phyloP scores from a whole-genome alignment of 1,284 basidiomycete genomes.

The Bjerkandera adusta region DNA sequence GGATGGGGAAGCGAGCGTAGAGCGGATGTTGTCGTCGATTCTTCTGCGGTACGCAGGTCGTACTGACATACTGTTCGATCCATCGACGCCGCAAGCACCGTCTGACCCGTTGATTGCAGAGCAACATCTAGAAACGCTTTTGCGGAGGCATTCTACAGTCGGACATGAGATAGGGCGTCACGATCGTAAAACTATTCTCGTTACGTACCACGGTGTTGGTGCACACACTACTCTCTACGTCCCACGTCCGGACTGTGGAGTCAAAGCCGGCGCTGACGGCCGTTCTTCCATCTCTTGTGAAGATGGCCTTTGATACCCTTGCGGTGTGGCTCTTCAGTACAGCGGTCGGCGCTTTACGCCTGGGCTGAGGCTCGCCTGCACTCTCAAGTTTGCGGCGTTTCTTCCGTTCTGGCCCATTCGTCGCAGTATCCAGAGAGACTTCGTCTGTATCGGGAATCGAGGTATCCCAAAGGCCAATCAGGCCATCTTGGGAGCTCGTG shows the following conservation, averaged over 20 bases:
- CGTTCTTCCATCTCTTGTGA: conserved; percentile 32
- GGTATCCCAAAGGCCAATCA: conserved; percentile 79
- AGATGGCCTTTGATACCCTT: conserved; percentile 66
- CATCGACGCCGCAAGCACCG: conserved; percentile 58
- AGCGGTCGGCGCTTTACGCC: conserved; percentile 59
- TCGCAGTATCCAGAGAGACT: conserved; percentile 35
- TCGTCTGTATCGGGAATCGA: conserved; percentile 62
- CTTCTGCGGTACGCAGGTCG: conserved; percentile 51
- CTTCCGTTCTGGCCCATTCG: conserved; percentile 43
- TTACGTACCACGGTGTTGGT: conserved; percentile 62
- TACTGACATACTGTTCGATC: conserved; percentile 68
- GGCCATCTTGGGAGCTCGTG: conserved; percentile 77
- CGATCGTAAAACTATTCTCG: neutral
- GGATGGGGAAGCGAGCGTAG: conserved; percentile 61
- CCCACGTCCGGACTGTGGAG: conserved; percentile 74
- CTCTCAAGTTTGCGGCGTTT: conserved; percentile 49
- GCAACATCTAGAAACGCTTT: conserved; percentile 68
- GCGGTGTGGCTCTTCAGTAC: conserved; percentile 77
- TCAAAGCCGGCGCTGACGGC: conserved; percentile 76
- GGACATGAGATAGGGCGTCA: conserved; percentile 5
- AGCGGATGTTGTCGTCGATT: conserved; percentile 41
- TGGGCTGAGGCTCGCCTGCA: conserved; percentile 30
- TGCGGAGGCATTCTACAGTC: conserved; percentile 56
- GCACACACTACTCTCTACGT: conserved; percentile 67
- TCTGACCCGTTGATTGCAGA: conserved; percentile 38